Conservation (phyloP, 257 asterid species). For the Nicotiana sylvestris region DNA sequence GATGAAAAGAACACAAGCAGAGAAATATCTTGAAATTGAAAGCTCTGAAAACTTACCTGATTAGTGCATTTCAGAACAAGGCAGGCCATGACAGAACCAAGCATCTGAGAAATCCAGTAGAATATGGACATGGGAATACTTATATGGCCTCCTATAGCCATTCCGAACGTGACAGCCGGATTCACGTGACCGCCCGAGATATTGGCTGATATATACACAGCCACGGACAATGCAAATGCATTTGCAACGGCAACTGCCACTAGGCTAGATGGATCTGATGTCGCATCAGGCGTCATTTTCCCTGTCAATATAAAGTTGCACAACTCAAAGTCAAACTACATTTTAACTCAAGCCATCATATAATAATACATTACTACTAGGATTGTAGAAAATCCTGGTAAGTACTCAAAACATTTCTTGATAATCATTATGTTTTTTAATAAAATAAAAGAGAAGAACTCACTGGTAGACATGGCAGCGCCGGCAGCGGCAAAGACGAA, state of each 20-base stretch:
- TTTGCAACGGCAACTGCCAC: constrained; percentile 49
- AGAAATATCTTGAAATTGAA: not conserved
- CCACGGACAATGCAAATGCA: constrained; percentile 56
- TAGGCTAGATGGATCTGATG: constrained; percentile 40
- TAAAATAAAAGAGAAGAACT: not conserved
- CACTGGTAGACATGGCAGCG: constrained; percentile 58
- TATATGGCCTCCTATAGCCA: constrained; percentile 75
- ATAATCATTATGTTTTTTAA: not conserved
- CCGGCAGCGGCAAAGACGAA: constrained; percentile 79
- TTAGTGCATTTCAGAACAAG: constrained; percentile 44
- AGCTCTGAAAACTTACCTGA: constrained; percentile 29
- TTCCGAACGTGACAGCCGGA: constrained; percentile 84
- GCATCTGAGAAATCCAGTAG: constrained; percentile 62
- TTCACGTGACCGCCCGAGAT: constrained; percentile 88
- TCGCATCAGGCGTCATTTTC: constrained; percentile 35
- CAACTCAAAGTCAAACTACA: not conserved
- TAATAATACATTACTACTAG: too few relatives aligned
- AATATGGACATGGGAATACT: constrained; percentile 53
- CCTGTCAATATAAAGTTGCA: constrained; percentile 23
- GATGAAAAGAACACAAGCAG: not conserved
- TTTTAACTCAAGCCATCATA: too few relatives aligned
- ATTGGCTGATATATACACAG: constrained; percentile 52
- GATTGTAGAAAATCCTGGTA: too few relatives aligned
- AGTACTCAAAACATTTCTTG: too few relatives aligned
- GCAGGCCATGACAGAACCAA: constrained; percentile 68